These are phyloP conservation scores for Colletotrichum liaoningense DNA, from an alignment of 2,329 filamentous ascomycete species.

Conservation along the genomic window DNA sequence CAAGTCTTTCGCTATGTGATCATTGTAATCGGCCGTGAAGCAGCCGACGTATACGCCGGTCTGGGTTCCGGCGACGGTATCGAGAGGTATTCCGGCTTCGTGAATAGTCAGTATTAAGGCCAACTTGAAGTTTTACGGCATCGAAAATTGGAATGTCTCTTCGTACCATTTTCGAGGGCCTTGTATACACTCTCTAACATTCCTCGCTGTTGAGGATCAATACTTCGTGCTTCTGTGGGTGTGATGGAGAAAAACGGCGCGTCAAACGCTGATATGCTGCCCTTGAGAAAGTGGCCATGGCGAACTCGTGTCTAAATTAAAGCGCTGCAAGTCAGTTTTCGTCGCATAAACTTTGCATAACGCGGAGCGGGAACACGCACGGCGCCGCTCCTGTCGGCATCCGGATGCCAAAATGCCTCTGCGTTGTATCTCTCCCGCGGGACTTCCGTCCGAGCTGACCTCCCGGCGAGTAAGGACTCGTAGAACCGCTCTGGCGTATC, in stretches of 20 bases:
- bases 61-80: conserved; percentile 36
- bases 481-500: conserved; percentile 55
- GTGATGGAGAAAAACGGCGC: conserved; percentile 45
- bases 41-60: conserved; percentile 42
- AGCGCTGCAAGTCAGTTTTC: not conserved
- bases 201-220: conserved; percentile 48
- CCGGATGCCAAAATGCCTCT: conserved; percentile 45
- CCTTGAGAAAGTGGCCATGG: conserved; percentile 43
- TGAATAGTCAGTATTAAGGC: not conserved
- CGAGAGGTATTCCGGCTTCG: conserved; percentile 38
- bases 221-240: conserved; percentile 41
- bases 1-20: conserved; percentile 30
- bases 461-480: conserved; percentile 50
- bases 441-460: conserved; percentile 41
- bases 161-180: conserved; percentile 39
- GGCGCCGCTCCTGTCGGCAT: conserved; percentile 41
- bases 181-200: conserved; percentile 51
- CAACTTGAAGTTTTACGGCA: too few relatives aligned
- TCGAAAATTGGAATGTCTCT: too few relatives aligned
- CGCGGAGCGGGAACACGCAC: conserved; percentile 26
- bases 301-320: conserved; percentile 34
- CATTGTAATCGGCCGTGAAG: conserved; percentile 41
- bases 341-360: not conserved
- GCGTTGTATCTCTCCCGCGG: conserved; percentile 44
- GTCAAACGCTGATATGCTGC: conserved; percentile 40